phyloP scores from a whole-genome alignment of 139 green algal species.

The Haematococcus lacustris region DNA sequence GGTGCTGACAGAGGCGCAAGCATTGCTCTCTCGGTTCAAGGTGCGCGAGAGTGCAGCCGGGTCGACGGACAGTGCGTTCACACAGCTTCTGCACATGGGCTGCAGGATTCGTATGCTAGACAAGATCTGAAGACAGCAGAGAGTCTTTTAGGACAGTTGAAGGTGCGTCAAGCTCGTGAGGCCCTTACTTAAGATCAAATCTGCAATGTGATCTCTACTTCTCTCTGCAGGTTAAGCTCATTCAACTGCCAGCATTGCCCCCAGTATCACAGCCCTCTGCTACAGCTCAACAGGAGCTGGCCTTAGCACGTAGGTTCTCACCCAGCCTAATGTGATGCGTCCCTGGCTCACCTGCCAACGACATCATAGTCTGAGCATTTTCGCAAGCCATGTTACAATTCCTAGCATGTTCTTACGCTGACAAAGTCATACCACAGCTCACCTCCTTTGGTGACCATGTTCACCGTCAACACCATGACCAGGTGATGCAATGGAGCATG shows the following conservation, averaged over 20 bases:
- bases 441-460: too few relatives aligned
- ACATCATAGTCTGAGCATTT: too few relatives aligned
- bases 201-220: not conserved
- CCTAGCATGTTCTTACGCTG: too few relatives aligned
- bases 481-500: conserved; percentile 84
- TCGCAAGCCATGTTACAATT: too few relatives aligned
- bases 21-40: conserved; percentile 40
- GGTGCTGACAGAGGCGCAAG: not conserved
- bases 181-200: too few relatives aligned
- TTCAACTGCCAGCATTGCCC: conserved; percentile 65
- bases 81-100: not conserved
- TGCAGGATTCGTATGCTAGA: conserved; percentile 40
- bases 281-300: conserved; percentile 65
- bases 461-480: not conserved
- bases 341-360: too few relatives aligned
- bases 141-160: conserved; percentile 36
- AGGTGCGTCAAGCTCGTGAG: too few relatives aligned
- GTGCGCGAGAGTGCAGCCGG: conserved; percentile 13
- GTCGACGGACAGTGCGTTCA: not conserved
- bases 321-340: not conserved
- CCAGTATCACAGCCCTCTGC: conserved; percentile 51
- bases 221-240: conserved; percentile 65
- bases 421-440: too few relatives aligned
- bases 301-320: conserved; percentile 58
- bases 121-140: conserved; percentile 38